phyloP scores from a whole-genome alignment of 805 yeast species.

The Metschnikowia proteae region DNA sequence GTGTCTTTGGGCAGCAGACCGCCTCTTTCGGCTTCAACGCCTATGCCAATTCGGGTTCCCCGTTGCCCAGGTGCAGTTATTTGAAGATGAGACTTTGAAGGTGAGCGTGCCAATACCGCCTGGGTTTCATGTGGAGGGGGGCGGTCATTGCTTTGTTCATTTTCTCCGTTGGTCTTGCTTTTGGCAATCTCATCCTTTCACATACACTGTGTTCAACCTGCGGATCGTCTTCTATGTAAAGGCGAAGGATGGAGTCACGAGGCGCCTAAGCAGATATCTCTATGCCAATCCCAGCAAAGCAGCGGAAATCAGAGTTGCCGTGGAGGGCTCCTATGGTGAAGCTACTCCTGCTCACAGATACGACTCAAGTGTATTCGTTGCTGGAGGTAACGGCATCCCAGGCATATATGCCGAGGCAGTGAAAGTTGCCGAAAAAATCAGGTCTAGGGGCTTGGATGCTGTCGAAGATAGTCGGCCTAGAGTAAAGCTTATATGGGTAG shows the following conservation, averaged over 20 bases:
- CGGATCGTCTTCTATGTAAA: conserved; percentile 26
- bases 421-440: conserved; percentile 2
- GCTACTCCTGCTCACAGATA: conserved; percentile 27
- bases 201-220: conserved; percentile 28
- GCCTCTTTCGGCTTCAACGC: conserved; percentile 53
- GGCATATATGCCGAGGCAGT: conserved; percentile 37
- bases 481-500: conserved; percentile 58
- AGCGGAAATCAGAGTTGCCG: conserved; percentile 27
- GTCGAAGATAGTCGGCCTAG: conserved; percentile 8
- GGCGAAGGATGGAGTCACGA: conserved; percentile 35
- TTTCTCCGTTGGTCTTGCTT: conserved; percentile 43
- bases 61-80: conserved; percentile 41
- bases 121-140: conserved; percentile 54
- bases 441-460: not conserved
- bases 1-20: conserved; percentile 20
- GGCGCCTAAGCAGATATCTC: conserved; percentile 20
- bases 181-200: conserved; percentile 71
- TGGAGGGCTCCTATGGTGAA: conserved; percentile 40
- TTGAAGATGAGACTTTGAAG: conserved; percentile 45
- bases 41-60: conserved; percentile 59
- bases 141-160: conserved; percentile 60
- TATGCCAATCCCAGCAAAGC: conserved; percentile 16
- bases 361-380: conserved; percentile 31
- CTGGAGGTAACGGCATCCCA: conserved; percentile 43
- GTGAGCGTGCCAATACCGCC: conserved; percentile 49